A percentile compares a stretch with the other conserved stretches of the same genome.
Evolutionary conservation across 2,329 filamentous ascomycete species (phyloP).

Genomic region (Trichoderma guizhouense): DNA sequence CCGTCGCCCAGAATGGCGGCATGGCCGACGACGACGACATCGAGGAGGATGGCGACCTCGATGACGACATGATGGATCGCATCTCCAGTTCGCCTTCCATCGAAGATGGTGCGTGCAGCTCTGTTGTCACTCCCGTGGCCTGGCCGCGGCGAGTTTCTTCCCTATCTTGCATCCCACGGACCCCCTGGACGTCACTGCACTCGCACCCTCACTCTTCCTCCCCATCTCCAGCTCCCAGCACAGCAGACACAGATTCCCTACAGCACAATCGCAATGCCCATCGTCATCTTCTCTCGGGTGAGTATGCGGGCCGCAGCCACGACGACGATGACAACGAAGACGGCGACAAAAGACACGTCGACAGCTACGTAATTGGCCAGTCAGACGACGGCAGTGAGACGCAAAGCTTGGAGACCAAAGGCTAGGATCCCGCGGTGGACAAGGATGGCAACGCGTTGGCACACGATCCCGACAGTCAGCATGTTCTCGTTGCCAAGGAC

Average conservation of each 20-base stretch:
- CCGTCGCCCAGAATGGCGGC: slow-evolving; percentile 60
- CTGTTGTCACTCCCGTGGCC: slow-evolving; percentile 32
- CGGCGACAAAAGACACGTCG: slow-evolving; percentile 19
- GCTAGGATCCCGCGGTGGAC: slow-evolving; percentile 16
- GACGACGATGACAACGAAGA: slow-evolving; percentile 18
- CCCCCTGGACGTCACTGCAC: slow-evolving; percentile 32
- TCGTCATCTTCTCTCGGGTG: slow-evolving; percentile 45
- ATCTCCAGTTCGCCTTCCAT: slow-evolving; percentile 99
- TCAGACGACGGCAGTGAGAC: not conserved
- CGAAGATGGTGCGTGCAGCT: slow-evolving; percentile 87
- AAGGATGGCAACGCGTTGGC: not conserved
- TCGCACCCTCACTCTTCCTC: slow-evolving; percentile 24
- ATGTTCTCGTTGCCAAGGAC: not conserved
- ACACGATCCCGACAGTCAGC: not conserved
- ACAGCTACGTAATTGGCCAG: not conserved
- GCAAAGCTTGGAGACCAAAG: slow-evolving; percentile 8
- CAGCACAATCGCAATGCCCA: slow-evolving; percentile 11
- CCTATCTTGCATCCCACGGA: slow-evolving; percentile 32
- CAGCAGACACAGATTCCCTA: slow-evolving; percentile 4
- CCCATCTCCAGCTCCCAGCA: slow-evolving; percentile 25
- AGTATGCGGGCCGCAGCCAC: slow-evolving; percentile 26
- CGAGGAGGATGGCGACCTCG: slow-evolving; percentile 66
- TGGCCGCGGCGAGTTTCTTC: slow-evolving; percentile 47
- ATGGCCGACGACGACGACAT: slow-evolving; percentile 61
- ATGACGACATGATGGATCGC: slow-evolving; percentile 96